phyloP scores from a whole-genome alignment of 352 stramenopile species.

The Globisporangium nodosum region DNA sequence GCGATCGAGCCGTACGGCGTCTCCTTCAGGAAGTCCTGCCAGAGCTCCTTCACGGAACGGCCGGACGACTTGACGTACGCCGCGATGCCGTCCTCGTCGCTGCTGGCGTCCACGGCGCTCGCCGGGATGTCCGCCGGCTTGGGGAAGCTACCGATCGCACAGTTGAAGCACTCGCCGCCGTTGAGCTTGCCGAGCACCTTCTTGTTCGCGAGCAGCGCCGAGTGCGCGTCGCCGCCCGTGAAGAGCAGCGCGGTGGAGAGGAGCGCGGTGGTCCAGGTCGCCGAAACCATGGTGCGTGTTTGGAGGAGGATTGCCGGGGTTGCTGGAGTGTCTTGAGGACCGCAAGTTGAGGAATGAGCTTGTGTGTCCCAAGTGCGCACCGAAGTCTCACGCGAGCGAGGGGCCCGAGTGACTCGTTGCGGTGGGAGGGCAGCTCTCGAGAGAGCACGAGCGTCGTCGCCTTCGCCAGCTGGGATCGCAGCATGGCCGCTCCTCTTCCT shows the following conservation, averaged over 20 bases:
- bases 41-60: slow-evolving; percentile 14
- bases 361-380: background rate
- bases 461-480: background rate
- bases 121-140: slow-evolving; percentile 14
- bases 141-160: slow-evolving; percentile 16
- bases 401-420: background rate
- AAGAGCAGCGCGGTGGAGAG: slow-evolving; percentile 4
- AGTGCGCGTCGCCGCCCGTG: slow-evolving; percentile 2
- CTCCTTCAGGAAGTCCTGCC: slow-evolving; percentile 14
- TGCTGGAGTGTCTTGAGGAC: background rate
- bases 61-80: slow-evolving; percentile 18
- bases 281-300: background rate
- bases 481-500: slow-evolving; percentile 1
- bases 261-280: slow-evolving; percentile 2
- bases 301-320: background rate
- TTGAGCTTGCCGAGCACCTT: slow-evolving; percentile 23
- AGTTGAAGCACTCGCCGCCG: slow-evolving; percentile 21
- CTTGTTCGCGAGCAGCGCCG: slow-evolving; percentile 11
- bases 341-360: slow-evolving; percentile 2
- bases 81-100: slow-evolving; percentile 12
- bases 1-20: slow-evolving; percentile 12
- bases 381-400: background rate
- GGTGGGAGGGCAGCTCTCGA: background rate
- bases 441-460: background rate
- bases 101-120: slow-evolving; percentile 12